Base-by-base conservation (phyloP, 2,329 filamentous ascomycete species). In the Penicillium sp. region DNA sequence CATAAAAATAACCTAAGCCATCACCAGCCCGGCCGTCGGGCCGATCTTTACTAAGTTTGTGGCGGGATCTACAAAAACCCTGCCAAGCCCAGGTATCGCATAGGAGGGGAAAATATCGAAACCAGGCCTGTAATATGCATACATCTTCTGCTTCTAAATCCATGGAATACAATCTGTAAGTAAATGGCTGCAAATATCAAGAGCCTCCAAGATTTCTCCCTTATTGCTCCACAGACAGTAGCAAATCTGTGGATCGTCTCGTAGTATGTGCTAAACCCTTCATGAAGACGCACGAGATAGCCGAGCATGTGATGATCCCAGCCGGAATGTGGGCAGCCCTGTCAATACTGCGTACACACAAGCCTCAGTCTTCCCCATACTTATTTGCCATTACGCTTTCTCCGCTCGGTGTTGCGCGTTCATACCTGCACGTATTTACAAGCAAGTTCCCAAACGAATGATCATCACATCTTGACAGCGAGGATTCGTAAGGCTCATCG, bases 271-370 rank as follows among this genome's bases (percentile, higher is more conserved):
- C 55, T 51, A 49, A 53, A 50, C 50, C 51, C 52, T 53, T 41
- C 18, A 50, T 12, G n/a, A 47, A 54, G 46, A 50, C 39, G 49
- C 42, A 53, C 41, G 40, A 54, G 52, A 57, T 58, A 58, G 53
- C 59, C 55, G 61, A 62, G 58, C 59, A 64, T 62, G 60, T 64
- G 58, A 64, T 62, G 51, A 50, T 38, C 33, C 31, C 29, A 49
- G 33, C 11, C 28, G 41, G 35, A 37, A 31, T 53, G 41, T 41
- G 47, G 43, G n/a, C 37, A 46, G 45, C 38, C 16, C 11, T 31
- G 16, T 46, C 29, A 14, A 27, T n/a, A n/a, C n/a, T n/a, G n/a
- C n/a, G n/a, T n/a, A 37, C 10, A 41, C 19, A 48, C 33, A 43
- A 48, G 46, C 27, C 30, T 37, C n/a, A 31, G 4, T n/a, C 5